A percentile compares a stretch with the other conserved stretches of the same genome.
phyloP scores from a whole-genome alignment of 2,329 filamentous ascomycete species.

The Juglanconis juglandina region DNA sequence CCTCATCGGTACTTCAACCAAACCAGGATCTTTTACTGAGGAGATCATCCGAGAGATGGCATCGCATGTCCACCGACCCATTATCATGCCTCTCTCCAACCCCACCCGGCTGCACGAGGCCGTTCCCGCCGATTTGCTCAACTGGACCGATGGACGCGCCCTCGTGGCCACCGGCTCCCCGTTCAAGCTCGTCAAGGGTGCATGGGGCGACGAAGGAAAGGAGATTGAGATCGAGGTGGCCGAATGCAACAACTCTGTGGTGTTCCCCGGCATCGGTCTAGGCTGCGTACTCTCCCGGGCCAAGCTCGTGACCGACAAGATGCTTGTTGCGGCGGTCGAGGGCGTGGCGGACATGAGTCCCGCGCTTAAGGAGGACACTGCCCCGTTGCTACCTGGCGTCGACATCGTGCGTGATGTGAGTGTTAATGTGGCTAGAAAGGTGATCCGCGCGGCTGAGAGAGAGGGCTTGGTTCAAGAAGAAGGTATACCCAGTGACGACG shows the following conservation, averaged over 20 bases:
- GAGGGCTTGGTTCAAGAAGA: conserved; percentile 65
- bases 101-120: conserved; percentile 83
- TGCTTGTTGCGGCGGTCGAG: conserved; percentile 77
- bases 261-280: conserved; percentile 82
- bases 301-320: conserved; percentile 65
- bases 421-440: conserved; percentile 70
- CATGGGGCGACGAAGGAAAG: conserved; percentile 46
- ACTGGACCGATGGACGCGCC: conserved; percentile 75
- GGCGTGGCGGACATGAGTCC: conserved; percentile 70
- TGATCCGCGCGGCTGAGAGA: conserved; percentile 68
- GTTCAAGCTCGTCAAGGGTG: conserved; percentile 67
- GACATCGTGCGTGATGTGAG: conserved; percentile 71
- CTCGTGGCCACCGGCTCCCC: conserved; percentile 82
- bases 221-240: conserved; percentile 52
- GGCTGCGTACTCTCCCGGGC: conserved; percentile 71
- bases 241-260: conserved; percentile 86
- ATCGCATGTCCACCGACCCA: conserved; percentile 66
- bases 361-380: conserved; percentile 58
- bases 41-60: conserved; percentile 74
- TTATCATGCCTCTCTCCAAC: conserved; percentile 79
- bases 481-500: conserved; percentile 57
- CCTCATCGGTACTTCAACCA: conserved; percentile 79
- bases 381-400: conserved; percentile 73
- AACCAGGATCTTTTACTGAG: conserved; percentile 71
- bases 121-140: conserved; percentile 68